A percentile compares a stretch with the other conserved stretches of the same genome.
Evolutionary conservation across 139 green algal species (phyloP).

Genomic region (Chlorella vulgaris): DNA sequence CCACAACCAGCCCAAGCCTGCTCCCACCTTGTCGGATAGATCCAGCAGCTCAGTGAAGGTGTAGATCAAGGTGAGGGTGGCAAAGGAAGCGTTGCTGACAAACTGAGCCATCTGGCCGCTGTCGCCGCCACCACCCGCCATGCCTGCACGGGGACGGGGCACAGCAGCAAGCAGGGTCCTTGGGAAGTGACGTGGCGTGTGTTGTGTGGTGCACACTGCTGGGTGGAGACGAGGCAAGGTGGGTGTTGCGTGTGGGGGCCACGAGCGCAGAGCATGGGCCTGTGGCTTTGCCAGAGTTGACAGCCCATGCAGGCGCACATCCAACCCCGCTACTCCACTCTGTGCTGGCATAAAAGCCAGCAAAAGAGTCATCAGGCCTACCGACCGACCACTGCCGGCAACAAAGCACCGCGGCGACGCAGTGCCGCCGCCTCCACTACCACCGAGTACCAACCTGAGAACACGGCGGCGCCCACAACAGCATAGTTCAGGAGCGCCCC

Average conservation of each 20-base stretch:
- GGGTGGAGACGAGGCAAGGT: no score
- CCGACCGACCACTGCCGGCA: not conserved
- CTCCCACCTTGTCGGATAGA: conserved; percentile 30
- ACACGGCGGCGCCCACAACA: conserved; percentile 54
- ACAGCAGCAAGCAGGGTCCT: not conserved
- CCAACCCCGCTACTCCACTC: no score
- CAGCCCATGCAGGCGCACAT: no score
- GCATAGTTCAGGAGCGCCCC: conserved; percentile 68
- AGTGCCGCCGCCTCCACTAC: not conserved
- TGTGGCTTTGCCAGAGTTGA: no score
- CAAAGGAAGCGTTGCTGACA: conserved; percentile 75
- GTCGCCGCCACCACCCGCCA: not conserved
- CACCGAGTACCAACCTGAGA: conserved; percentile 37
- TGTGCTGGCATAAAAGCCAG: not conserved
- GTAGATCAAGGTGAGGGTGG: conserved; percentile 65
- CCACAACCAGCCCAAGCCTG: no score
- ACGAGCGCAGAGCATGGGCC: no score
- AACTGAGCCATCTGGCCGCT: conserved; percentile 59
- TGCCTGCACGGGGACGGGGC: not conserved
- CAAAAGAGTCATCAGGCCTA: not conserved
- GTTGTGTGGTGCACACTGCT: no score
- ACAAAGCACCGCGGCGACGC: not conserved
- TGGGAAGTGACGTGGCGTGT: no score
- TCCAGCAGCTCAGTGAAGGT: conserved; percentile 71
- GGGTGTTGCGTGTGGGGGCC: no score